Percentiles rank a stretch among this genome's conserved stretches.
Evolutionary conservation across 1,284 basidiomycete species (phyloP).

Genomic region (Retiboletus flavoniger): DNA sequence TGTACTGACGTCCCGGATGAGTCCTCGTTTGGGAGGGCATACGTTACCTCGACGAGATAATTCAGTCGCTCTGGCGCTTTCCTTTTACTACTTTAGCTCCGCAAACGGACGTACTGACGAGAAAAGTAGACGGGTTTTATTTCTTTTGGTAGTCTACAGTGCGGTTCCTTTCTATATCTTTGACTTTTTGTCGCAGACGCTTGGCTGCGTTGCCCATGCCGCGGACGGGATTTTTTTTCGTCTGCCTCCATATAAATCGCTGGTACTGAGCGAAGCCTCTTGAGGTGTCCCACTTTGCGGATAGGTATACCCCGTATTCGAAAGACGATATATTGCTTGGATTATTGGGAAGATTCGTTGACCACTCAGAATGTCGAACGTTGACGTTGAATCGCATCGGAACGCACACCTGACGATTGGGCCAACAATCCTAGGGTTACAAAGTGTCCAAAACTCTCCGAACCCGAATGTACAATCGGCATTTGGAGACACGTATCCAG

Average conservation of each 20-base stretch:
- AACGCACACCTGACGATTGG: not conserved
- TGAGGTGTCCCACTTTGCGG: not conserved
- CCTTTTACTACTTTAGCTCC: not conserved
- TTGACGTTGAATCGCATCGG: no score
- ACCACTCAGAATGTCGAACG: not conserved
- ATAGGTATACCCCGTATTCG: not conserved
- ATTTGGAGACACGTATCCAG: not conserved
- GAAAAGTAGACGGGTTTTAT: not conserved
- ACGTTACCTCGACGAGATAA: not conserved
- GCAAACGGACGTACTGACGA: not conserved
- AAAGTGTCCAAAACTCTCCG: not conserved
- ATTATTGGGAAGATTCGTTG: not conserved
- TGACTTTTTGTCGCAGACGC: not conserved
- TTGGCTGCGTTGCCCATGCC: not conserved
- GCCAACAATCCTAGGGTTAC: not conserved
- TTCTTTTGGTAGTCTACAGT: not conserved
- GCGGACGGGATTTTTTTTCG: not conserved
- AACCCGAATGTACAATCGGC: not conserved
- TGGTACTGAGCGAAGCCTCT: not conserved
- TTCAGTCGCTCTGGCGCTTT: not conserved
- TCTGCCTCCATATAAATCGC: not conserved
- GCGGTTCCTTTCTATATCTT: slow-evolving; percentile 4
- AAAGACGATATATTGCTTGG: not conserved
- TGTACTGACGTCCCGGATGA: not conserved
- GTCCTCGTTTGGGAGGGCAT: not conserved